phyloP scores from a whole-genome alignment of 352 stramenopile genomes.

The Globisporangium recalcitrans region DNA sequence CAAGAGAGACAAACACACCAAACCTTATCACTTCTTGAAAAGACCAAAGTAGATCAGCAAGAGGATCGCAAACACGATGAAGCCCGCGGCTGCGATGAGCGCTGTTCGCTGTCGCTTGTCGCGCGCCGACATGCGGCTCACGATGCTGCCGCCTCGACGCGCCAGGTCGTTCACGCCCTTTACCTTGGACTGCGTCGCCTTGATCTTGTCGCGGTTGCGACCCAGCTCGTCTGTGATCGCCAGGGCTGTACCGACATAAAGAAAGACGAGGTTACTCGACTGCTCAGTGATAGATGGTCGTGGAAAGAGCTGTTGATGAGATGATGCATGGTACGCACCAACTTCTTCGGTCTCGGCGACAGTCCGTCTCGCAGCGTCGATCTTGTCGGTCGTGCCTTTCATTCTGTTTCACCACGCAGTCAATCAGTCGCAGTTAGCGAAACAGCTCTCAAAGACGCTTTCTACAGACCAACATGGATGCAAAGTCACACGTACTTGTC shows the following conservation, averaged over 20 bases:
- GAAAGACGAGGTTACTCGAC: not conserved
- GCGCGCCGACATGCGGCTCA: constrained; percentile 78
- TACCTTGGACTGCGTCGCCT: constrained; percentile 77
- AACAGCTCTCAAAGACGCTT: not conserved
- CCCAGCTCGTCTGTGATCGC: constrained; percentile 79
- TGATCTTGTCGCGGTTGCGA: constrained; percentile 83
- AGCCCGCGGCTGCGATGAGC: constrained; percentile 61
- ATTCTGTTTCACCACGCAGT: constrained; percentile 34
- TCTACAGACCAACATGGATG: not conserved
- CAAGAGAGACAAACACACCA: not conserved
- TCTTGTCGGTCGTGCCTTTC: constrained; percentile 78
- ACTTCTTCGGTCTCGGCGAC: constrained; percentile 85
- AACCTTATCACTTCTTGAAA: constrained; percentile 67
- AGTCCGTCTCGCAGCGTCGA: constrained; percentile 72
- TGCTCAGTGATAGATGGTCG: not conserved
- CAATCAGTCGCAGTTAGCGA: not conserved
- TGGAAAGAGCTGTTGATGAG: too few relatives aligned
- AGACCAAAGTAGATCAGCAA: constrained; percentile 88
- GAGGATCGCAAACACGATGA: constrained; percentile 80
- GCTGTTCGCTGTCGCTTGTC: constrained; percentile 78
- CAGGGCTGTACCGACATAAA: constrained; percentile 27
- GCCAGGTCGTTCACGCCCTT: constrained; percentile 85
- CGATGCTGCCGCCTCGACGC: constrained; percentile 72
- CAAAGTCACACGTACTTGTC: constrained; percentile 54
- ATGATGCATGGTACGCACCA: constrained; percentile 36